phyloP scores from a whole-genome alignment of 192 early-diverging fungal genomes.

The Bifiguratus adelaidae region DNA sequence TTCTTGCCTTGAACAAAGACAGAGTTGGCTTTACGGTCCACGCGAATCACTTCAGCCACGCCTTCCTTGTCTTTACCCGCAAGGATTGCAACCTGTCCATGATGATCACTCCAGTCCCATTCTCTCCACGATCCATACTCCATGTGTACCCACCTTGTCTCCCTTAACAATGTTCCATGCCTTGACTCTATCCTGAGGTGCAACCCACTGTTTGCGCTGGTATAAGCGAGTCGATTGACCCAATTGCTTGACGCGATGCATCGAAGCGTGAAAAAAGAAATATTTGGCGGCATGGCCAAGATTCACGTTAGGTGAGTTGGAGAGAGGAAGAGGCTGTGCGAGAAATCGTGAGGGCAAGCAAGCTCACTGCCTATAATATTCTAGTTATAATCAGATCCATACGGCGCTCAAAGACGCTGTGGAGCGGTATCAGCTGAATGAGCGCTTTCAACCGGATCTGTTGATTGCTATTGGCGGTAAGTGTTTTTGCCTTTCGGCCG shows the following conservation, averaged over 20 bases:
- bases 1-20: slow-evolving; percentile 25
- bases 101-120: neutral
- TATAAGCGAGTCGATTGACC: slow-evolving; percentile 15
- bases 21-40: slow-evolving; percentile 14
- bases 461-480: slow-evolving; percentile 71
- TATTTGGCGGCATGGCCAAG: too few species aligned
- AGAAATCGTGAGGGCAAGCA: too few species aligned
- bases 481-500: too few species aligned
- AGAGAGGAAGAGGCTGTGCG: too few species aligned
- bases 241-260: slow-evolving; percentile 26
- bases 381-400: slow-evolving; percentile 50
- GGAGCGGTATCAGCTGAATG: slow-evolving; percentile 39
- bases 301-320: too few species aligned
- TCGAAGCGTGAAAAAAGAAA: too few species aligned
- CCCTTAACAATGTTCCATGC: slow-evolving; percentile 23
- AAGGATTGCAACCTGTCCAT: slow-evolving; percentile 20
- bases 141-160: slow-evolving; percentile 15
- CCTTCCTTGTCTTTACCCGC: slow-evolving; percentile 26
- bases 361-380: too few species aligned
- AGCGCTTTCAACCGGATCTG: slow-evolving; percentile 56
- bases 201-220: slow-evolving; percentile 13
- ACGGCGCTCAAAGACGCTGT: slow-evolving; percentile 46
- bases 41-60: slow-evolving; percentile 24
- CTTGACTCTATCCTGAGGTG: slow-evolving; percentile 19
- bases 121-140: neutral